phyloP scores from a whole-genome alignment of 1,284 basidiomycete species.

The Cutaneotrichosporon cyanovorans region DNA sequence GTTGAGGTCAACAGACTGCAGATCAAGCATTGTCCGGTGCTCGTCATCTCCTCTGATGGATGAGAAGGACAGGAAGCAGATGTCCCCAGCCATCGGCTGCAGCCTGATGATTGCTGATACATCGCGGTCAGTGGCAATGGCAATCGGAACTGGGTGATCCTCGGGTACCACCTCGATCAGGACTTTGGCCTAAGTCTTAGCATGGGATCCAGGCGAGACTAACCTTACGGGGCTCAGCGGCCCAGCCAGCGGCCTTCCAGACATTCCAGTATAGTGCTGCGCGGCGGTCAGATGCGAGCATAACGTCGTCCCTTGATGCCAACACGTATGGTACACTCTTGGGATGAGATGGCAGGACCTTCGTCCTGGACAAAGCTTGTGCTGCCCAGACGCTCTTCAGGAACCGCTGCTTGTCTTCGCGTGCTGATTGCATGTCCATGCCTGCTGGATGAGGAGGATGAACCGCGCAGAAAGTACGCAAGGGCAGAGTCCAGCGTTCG shows the following conservation, averaged over 20 bases:
- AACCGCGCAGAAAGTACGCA: slow-evolving; percentile 65
- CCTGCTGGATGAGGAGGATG: slow-evolving; percentile 60
- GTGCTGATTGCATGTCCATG: slow-evolving; percentile 57
- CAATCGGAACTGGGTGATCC: slow-evolving; percentile 41
- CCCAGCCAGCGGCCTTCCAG: slow-evolving; percentile 12
- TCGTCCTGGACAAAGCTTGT: slow-evolving; percentile 68
- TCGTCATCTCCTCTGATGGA: neutral
- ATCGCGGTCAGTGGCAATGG: slow-evolving; percentile 38
- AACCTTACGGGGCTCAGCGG: slow-evolving; percentile 51
- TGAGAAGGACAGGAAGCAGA: slow-evolving; percentile 47
- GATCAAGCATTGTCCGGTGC: neutral
- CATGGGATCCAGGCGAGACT: neutral
- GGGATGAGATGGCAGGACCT: slow-evolving; percentile 43
- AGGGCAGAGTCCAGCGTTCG: slow-evolving; percentile 74
- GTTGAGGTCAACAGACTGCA: neutral
- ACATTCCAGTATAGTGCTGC: slow-evolving; percentile 15
- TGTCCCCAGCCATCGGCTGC: slow-evolving; percentile 70
- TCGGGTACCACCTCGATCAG: slow-evolving; percentile 71
- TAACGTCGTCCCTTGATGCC: slow-evolving; percentile 54
- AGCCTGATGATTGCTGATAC: slow-evolving; percentile 60
- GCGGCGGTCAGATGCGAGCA: slow-evolving; percentile 2
- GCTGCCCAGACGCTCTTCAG: slow-evolving; percentile 76
- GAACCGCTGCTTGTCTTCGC: slow-evolving; percentile 68
- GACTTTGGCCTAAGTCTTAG: slow-evolving; percentile 51
- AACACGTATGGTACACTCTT: slow-evolving; percentile 49